A percentile compares a stretch with the other conserved stretches of the same genome.
These are phyloP conservation scores for Calonectria crousiana DNA, from an alignment of 2,329 filamentous ascomycete genomes.

Conservation along the genomic window DNA sequence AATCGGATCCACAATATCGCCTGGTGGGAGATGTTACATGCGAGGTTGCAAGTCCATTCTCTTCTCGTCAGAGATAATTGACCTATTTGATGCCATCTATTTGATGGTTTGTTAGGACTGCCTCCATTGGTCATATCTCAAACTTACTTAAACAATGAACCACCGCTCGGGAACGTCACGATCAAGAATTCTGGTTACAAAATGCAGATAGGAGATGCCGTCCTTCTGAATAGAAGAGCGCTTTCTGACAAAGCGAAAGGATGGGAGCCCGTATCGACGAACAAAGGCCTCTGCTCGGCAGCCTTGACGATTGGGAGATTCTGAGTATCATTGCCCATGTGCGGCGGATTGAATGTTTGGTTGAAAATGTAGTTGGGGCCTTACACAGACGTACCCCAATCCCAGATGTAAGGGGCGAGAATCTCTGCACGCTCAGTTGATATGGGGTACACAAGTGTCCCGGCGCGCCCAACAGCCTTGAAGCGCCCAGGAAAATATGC, in stretches of 20 bases:
- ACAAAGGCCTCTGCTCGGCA: background rate
- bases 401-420: background rate
- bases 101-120: background rate
- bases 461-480: too few species aligned
- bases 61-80: background rate
- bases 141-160: background rate
- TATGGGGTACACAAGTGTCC: fast-evolving
- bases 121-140: too few species aligned
- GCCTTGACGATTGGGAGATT: background rate
- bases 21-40: background rate
- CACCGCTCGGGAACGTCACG: background rate
- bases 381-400: background rate
- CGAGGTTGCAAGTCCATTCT: background rate
- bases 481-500: too few species aligned
- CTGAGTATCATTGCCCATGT: background rate
- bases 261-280: background rate
- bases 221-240: background rate
- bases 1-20: background rate
- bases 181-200: background rate
- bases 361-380: background rate
- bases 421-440: background rate
- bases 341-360: background rate
- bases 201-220: background rate
- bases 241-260: background rate
- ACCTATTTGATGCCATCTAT: background rate